phyloP scores from a whole-genome alignment of 371 early-diverging fungal genomes.

The Phascolomyces articulosus region DNA sequence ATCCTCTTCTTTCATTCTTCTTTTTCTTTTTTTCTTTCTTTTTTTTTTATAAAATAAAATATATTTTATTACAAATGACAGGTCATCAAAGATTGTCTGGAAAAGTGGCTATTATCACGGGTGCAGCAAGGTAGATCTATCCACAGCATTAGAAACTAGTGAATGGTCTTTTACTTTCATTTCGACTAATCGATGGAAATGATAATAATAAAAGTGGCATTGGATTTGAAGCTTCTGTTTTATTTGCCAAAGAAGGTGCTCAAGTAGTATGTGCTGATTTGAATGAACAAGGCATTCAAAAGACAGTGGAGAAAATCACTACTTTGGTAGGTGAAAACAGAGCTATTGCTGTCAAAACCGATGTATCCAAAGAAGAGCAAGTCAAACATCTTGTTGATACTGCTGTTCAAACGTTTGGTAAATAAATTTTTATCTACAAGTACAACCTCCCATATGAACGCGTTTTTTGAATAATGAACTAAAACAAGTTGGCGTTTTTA shows the following conservation, averaged over 20 bases:
- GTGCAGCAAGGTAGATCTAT: constrained; percentile 69
- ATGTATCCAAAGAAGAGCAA: constrained; percentile 78
- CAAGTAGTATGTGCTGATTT: constrained; percentile 81
- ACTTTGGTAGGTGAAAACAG: constrained; percentile 28
- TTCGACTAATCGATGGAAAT: no score
- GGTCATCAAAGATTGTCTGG: constrained; percentile 40
- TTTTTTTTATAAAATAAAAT: neutral
- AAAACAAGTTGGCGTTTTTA: no score
- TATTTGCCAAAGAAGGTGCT: constrained; percentile 87
- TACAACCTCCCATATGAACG: no score
- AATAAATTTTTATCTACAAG: constrained; percentile 9
- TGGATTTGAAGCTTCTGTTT: constrained; percentile 74
- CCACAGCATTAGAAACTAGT: no score
- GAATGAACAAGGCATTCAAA: constrained; percentile 60
- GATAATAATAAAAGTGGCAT: constrained; percentile 66
- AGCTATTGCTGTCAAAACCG: constrained; percentile 58
- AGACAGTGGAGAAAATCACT: constrained; percentile 53
- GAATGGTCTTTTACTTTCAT: no score
- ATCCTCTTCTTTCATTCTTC: neutral
- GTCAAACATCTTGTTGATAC: constrained; percentile 73
- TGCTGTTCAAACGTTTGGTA: constrained; percentile 72
- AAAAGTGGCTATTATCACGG: constrained; percentile 89
- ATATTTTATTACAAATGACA: constrained; percentile 16
- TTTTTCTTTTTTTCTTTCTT: neutral
- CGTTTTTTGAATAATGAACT: no score